Base-by-base conservation (phyloP, 257 asterid genomes). In the Capsicum pubescens region DNA sequence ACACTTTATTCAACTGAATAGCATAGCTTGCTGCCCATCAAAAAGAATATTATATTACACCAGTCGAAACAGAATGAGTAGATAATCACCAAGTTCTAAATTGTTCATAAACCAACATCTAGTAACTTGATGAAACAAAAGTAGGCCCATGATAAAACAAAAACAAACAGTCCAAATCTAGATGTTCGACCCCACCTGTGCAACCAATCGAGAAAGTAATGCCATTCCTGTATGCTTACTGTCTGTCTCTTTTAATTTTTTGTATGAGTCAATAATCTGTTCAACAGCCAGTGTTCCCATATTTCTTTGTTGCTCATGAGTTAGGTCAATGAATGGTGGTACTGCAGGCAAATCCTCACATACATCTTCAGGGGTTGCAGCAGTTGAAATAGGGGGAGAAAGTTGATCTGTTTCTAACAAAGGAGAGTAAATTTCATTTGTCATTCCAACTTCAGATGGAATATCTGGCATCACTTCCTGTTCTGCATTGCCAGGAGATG, bases 191-290 rank as follows among this genome's bases (percentile, higher is more conserved):
- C 71, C 90, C 83, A 95, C 98, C 98, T 91, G 98, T 68, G 97
- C 97, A 85, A 94, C 93, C 93, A 97, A 90, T 71, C 98, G 94
- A 79, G 98, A 95, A 77, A 95, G 91, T 90, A 97, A 87, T 82
- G 93, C 91, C 89, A 91, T 91, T 86, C 94, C 98, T 88, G 94
- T 91, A 84, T 93, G 93, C 89, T 89, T 92, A 85, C 85, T 81
- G 83, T 91, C 92, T 80, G 93, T 83, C 85, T 87, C 92, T 86
- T 84, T 90, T 58, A 91, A 87, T 86, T 88, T 86, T 90, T 89
- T 91, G 88, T 91, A 91, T 17, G 92, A 88, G 84, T 91, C 90
- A 87, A 97, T 88, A 85, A 97, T 90, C 86, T 96, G 93, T 87
- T 90, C 92, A 81, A 93, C 89, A 79, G 96, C 98, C 88, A 88